phyloP scores from a whole-genome alignment of 2,329 filamentous ascomycete genomes.

The Colletotrichum sansevieriae region DNA sequence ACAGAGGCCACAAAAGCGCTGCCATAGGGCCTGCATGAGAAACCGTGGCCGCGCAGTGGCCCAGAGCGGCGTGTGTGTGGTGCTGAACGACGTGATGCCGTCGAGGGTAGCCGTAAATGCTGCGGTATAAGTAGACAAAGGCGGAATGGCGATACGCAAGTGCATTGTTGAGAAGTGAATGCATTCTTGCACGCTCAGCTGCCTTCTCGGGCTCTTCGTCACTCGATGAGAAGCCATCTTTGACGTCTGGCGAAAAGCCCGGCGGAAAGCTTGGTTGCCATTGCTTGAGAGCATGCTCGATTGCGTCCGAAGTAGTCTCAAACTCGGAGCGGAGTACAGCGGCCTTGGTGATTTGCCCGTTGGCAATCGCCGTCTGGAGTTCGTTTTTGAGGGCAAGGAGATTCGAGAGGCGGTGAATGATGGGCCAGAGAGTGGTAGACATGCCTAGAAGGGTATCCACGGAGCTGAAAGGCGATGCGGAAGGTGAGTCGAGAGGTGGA shows the following conservation, averaged over 20 bases:
- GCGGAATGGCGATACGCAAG: conserved; percentile 71
- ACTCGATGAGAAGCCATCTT: conserved; percentile 38
- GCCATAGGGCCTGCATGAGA: conserved; percentile 71
- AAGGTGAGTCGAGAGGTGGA: conserved; percentile 59
- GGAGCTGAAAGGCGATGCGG: conserved; percentile 62
- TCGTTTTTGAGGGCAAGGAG: conserved; percentile 66
- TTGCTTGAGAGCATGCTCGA: conserved; percentile 66
- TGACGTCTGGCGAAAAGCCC: conserved; percentile 48
- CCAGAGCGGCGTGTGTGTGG: conserved; percentile 63
- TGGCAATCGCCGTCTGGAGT: conserved; percentile 59
- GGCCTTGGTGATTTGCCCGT: conserved; percentile 58
- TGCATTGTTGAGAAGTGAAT: conserved; percentile 70
- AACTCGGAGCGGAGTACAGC: conserved; percentile 64
- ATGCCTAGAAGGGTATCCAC: conserved; percentile 73
- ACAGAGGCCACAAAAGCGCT: conserved; percentile 74
- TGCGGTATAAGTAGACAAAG: conserved; percentile 69
- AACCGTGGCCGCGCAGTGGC: conserved; percentile 68
- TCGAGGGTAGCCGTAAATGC: conserved; percentile 62
- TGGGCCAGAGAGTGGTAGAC: conserved; percentile 73
- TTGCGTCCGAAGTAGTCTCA: conserved; percentile 64
- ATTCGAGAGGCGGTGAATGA: conserved; percentile 71
- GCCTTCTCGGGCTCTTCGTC: conserved; percentile 46
- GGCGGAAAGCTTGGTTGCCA: conserved; percentile 68
- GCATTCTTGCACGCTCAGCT: conserved; percentile 58
- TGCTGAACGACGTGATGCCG: conserved; percentile 65